Evolutionary conservation across 148 eudicot species (phyloP), one percentile per base, ranked within the genome.

Genomic region (Pharnaceum exiguum): DNA sequence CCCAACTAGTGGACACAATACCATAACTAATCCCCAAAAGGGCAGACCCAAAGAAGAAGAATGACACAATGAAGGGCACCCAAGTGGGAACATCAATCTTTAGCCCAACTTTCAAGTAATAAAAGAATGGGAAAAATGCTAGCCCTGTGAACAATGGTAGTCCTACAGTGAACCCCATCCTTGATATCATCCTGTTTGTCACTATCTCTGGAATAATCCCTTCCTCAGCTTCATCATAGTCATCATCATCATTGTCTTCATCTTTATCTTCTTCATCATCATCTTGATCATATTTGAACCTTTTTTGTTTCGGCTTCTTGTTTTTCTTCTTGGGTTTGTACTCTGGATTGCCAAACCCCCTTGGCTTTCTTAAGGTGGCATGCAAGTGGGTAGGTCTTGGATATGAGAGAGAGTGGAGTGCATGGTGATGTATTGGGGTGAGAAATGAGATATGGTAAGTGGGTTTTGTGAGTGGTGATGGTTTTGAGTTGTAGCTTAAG

Each of bases 1-100:
- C 99, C 99, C 99, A 93, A 62, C 99, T 93, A 16, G 95, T 66
- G 24, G 99, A 88, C 62, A 93, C 99, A 65, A 93, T 93, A 68
- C 95, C 99, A 75, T 93, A 93, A 67, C 89, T 93, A 4, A 93
- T 82, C 51, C 98, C 98, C 57, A 77, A 43, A 24, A 91, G 86
- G 26, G 98, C 96, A 8, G 86, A 68, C 54, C 98, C 98, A 65
- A 88, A 93, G 77, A 93, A 93, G 69, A 81, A 7, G 33, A 87
- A 93, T 0, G 98, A 93, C 60, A 88, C 96, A 21, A 88, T 81
- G 59, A 88, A 75, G 46, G 96, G 98, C 25, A 91, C 79, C 96
- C 96, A 93, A 29, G 76, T 82, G 19, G 98, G 98, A 45, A 93
- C 89, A 65, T 93, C 98, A 24, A 93, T 70, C 60, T 88, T 93